Percentiles rank a stretch among this genome's conserved stretches.
Evolutionary conservation across 2,329 filamentous ascomycete species (phyloP).

Genomic region (Pseudogymnoascus sp.): DNA sequence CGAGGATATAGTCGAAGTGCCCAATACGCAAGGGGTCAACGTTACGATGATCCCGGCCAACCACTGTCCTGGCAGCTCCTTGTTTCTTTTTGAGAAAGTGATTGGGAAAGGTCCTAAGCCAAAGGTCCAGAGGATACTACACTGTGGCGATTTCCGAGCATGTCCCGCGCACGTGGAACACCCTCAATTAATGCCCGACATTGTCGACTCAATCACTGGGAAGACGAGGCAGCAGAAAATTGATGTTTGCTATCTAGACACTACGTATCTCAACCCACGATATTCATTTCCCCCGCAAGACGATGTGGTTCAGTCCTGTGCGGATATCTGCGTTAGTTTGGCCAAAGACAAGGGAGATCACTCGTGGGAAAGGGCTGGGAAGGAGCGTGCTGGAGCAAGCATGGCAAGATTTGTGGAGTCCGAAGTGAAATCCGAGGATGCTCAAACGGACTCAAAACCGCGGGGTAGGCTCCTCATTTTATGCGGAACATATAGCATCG

Average conservation of each 20-base stretch:
- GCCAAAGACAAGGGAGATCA: constrained; percentile 55
- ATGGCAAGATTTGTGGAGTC: constrained; percentile 52
- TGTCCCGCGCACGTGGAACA: constrained; percentile 79
- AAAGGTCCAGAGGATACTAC: constrained; percentile 70
- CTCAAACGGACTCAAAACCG: constrained; percentile 22
- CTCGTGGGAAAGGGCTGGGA: constrained; percentile 49
- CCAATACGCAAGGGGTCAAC: constrained; percentile 70
- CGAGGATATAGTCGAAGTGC: constrained; percentile 69
- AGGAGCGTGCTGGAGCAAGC: constrained; percentile 45
- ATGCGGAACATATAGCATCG: constrained; percentile 95
- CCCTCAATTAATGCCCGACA: constrained; percentile 69
- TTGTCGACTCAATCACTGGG: constrained; percentile 61
- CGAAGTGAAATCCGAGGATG: constrained; percentile 18
- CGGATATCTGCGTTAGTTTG: constrained; percentile 75
- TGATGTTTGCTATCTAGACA: constrained; percentile 93
- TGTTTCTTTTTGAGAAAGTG: constrained; percentile 85
- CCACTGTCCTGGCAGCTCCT: constrained; percentile 88
- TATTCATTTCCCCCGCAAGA: constrained; percentile 89
- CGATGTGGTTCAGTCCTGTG: constrained; percentile 80
- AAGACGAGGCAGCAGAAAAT: constrained; percentile 75
- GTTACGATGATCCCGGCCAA: constrained; percentile 97
- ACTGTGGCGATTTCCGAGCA: constrained; percentile 93
- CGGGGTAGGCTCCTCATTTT: constrained; percentile 75
- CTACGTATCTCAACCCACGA: constrained; percentile 90
- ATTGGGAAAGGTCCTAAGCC: constrained; percentile 52